Percentiles rank a stretch among this genome's conserved stretches.
These are phyloP conservation scores for Neotropicomus parvogracilis DNA, from an alignment of 1,284 basidiomycete genomes.

Conservation along the genomic window DNA sequence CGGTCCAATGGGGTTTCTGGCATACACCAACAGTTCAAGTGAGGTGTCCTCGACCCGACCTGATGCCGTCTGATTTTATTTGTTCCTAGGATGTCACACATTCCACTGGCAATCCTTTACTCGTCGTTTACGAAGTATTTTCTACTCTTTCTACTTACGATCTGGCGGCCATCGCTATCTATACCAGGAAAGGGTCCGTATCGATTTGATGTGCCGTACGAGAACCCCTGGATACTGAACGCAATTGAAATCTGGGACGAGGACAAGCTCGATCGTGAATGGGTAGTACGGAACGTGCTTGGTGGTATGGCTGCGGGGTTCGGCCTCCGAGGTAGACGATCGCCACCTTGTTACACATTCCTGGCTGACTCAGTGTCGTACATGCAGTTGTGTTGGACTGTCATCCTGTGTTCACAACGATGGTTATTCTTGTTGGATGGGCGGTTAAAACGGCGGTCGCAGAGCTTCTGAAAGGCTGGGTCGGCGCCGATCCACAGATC, in stretches of 20 bases:
- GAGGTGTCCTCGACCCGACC: conserved; percentile 18
- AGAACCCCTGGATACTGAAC: conserved; percentile 35
- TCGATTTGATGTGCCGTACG: conserved; percentile 27
- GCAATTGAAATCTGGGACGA: conserved; percentile 58
- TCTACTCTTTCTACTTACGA: conserved; percentile 75
- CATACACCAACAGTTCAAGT: conserved; percentile 60
- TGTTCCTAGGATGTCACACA: conserved; percentile 56
- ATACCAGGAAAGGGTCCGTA: conserved; percentile 24
- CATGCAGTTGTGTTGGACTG: conserved; percentile 67
- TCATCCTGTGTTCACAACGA: conserved; percentile 71
- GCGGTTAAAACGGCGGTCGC: conserved; percentile 63
- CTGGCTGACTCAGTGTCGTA: conserved; percentile 24
- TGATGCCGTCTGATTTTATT: background rate
- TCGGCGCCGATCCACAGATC: conserved; percentile 48
- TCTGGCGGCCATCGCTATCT: conserved; percentile 64
- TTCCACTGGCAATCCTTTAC: conserved; percentile 80
- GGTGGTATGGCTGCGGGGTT: conserved; percentile 83
- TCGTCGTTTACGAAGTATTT: conserved; percentile 86
- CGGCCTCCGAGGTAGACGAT: conserved; percentile 51
- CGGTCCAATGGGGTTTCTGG: conserved; percentile 38
- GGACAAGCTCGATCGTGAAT: conserved; percentile 71
- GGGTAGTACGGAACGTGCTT: conserved; percentile 80
- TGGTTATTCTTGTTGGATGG: conserved; percentile 80
- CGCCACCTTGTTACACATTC: background rate
- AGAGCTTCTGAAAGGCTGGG: conserved; percentile 59